These are phyloP conservation scores for Ceratobasidium sp. DNA, from an alignment of 1,284 basidiomycete genomes.

Conservation along the genomic window DNA sequence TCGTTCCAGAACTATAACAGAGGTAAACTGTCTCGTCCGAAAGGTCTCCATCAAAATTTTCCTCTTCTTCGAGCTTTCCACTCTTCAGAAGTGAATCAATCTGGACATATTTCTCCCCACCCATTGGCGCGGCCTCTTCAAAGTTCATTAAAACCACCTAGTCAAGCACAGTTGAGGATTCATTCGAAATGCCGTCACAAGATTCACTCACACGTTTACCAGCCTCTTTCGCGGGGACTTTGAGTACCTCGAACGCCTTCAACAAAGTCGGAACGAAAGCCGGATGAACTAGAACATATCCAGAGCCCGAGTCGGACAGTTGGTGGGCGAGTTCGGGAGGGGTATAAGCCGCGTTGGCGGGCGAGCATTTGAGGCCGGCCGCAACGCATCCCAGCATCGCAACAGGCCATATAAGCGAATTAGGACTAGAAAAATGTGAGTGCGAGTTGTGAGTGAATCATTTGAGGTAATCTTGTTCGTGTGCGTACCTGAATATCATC, in stretches of 20 bases:
- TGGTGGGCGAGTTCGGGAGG: conserved; percentile 61
- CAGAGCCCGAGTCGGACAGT: conserved; percentile 65
- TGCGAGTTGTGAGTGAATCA: neutral
- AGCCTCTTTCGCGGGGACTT: conserved; percentile 57
- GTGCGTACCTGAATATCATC: conserved; percentile 61
- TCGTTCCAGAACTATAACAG: conserved; percentile 75
- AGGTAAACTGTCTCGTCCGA: conserved; percentile 66
- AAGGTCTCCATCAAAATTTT: conserved; percentile 61
- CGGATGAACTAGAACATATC: conserved; percentile 65
- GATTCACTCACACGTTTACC: conserved; percentile 60
- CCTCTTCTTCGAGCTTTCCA: conserved; percentile 60
- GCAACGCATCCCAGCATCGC: conserved; percentile 66
- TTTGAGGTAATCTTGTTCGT: neutral
- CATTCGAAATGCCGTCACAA: conserved; percentile 30
- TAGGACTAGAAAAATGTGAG: conserved; percentile 53
- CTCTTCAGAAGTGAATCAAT: conserved; percentile 58
- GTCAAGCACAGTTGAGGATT: too few relatives aligned
- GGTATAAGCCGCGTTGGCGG: conserved; percentile 61
- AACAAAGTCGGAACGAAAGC: conserved; percentile 60
- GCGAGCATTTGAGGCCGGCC: conserved; percentile 63
- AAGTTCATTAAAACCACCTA: conserved; percentile 41
- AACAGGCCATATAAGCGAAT: conserved; percentile 71
- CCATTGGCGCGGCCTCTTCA: conserved; percentile 7
- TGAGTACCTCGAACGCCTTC: conserved; percentile 59
- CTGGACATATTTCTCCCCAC: conserved; percentile 51